Evolutionary conservation across 1,139 yeast genomes (phyloP).

Genomic region (Blastobotrys proliferans): DNA sequence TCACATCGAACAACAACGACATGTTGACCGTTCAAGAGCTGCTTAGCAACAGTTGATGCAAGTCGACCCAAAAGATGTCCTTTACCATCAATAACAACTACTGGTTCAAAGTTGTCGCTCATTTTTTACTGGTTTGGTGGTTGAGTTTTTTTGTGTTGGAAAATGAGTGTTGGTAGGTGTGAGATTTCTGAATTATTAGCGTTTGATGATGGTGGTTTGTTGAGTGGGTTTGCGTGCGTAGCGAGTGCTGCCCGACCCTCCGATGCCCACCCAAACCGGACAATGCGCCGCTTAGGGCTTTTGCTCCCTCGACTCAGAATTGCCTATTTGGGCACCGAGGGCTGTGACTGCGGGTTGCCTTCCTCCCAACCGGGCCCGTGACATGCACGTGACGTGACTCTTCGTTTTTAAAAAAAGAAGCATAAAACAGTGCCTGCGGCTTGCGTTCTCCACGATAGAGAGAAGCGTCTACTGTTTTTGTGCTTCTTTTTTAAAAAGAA

Average conservation of each 20-base stretch:
- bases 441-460: too few relatives aligned
- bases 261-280: not conserved
- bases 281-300: not conserved
- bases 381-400: too few relatives aligned
- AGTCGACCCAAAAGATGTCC: conserved; percentile 99
- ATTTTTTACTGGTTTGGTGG: conserved; percentile 37
- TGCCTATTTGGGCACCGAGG: too few relatives aligned
- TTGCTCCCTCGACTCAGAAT: not conserved
- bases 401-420: too few relatives aligned
- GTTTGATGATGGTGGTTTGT: not conserved
- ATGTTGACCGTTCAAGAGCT: conserved; percentile 96
- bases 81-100: conserved; percentile 70
- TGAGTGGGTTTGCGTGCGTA: not conserved
- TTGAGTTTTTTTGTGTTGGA: conserved; percentile 3
- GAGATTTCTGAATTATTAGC: not conserved
- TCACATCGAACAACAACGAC: conserved; percentile 97
- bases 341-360: too few relatives aligned
- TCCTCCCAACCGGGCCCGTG: too few relatives aligned
- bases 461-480: too few relatives aligned
- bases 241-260: not conserved
- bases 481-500: too few relatives aligned
- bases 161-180: conserved; percentile 4
- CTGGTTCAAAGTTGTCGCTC: conserved; percentile 87
- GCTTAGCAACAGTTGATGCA: conserved; percentile 98
- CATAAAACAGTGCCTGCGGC: too few relatives aligned